phyloP scores from a whole-genome alignment of 805 yeast genomes.

The Lipomyces yamadae region DNA sequence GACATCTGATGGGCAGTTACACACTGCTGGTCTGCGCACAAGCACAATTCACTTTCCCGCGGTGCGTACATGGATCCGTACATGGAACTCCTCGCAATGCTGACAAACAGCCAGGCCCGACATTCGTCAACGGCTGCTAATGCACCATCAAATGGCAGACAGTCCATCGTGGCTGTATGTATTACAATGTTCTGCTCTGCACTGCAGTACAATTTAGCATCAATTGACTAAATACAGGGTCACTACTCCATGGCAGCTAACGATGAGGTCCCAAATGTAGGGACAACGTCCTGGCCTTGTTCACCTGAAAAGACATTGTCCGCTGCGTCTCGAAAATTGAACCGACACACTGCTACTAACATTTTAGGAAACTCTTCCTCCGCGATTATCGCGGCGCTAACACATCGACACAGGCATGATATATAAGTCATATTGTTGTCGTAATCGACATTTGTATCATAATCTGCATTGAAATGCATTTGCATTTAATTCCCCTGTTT shows the following conservation, averaged over 20 bases:
- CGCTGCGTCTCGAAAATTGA: not conserved
- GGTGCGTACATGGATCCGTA: not conserved
- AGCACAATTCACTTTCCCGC: not conserved
- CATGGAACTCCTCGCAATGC: not conserved
- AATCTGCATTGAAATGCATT: not conserved
- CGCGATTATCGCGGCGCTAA: not conserved
- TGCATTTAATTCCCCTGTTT: not conserved
- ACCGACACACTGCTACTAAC: not conserved
- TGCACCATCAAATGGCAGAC: not conserved
- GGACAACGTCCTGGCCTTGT: not conserved
- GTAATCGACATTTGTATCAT: not conserved
- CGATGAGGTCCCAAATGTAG: not conserved
- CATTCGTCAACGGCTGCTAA: not conserved
- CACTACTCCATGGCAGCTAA: not conserved
- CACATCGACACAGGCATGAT: slow-evolving; percentile 2
- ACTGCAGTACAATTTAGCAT: not conserved
- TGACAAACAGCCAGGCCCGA: not conserved
- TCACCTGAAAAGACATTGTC: not conserved
- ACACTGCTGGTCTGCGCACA: not conserved
- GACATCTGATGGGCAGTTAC: not conserved
- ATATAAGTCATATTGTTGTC: not conserved
- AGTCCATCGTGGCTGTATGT: not conserved
- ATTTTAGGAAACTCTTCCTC: slow-evolving; percentile 1
- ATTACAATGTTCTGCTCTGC: not conserved
- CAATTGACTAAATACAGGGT: not conserved